Evolutionary conservation across 768 basidiomycete genomes (phyloP), one percentile per base, ranked within the genome.

Genomic region (Lanmaoa rubissima): DNA sequence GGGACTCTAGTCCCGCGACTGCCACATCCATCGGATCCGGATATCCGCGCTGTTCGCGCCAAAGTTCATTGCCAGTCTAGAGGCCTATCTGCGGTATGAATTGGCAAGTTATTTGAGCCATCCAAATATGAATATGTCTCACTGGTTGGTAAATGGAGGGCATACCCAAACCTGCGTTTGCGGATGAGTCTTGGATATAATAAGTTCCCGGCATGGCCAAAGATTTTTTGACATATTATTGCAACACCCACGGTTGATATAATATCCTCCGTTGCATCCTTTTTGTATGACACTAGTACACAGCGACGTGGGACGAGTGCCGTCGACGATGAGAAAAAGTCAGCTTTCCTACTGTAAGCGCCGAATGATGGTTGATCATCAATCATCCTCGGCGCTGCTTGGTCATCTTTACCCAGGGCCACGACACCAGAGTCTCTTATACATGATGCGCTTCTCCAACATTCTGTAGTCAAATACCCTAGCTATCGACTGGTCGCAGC

Each of bases 1-100:
- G 44, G 64, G 21, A 24, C 21, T 24, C 21, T 24, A 24, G 79
- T 0, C 77, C 73, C 0, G 77, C 70, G 24, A 84, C 73, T 8
- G 83, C 72, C 4, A 16, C 44, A 1, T 60, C 65, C 28, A 61
- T 65, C 10, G 64, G 61, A 43, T 63, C 64, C 21, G 21, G 21
- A 24, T 24, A 24, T 24, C 21, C 1, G 38, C 41, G 39, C 38
- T 53, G 1, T 55, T 59, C 5, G 48, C 55, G 13, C 40, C 47
- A 32, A 68, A 61, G 31, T 57, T 56, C 7, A 56, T 48, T 10
- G 59, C 56, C 19, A 24, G 21, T 57, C 66, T 7, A 19, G 24
- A 32, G 34, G 41, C 24, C 21, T 24, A 17, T 26, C 35, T 8
- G 19, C 45, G 7, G 62, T 48, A 48, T 68, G 71, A 2, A 61